Evolutionary conservation across 768 basidiomycete genomes (phyloP).

Genomic region (Trametopsis cervina): DNA sequence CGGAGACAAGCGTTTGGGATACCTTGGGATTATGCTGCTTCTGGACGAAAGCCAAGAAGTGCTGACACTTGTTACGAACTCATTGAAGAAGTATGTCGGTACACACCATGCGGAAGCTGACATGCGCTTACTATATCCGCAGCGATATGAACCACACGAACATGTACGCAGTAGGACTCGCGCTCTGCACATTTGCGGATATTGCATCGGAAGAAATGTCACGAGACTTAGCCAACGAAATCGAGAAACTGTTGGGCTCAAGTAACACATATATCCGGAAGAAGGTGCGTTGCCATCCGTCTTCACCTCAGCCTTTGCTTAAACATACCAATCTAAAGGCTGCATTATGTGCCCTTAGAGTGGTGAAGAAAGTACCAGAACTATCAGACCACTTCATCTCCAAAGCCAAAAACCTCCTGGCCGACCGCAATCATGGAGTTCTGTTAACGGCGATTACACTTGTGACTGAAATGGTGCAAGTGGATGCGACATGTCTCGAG

Average conservation of each 20-base stretch:
- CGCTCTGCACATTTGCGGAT: conserved; percentile 96
- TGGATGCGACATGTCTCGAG: conserved; percentile 62
- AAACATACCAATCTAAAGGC: conserved; percentile 45
- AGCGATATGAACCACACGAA: conserved; percentile 99
- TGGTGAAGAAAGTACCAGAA: conserved; percentile 95
- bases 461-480: conserved; percentile 89
- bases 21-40: conserved; percentile 95
- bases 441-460: conserved; percentile 91
- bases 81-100: conserved; percentile 82
- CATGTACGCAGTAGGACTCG: conserved; percentile 97
- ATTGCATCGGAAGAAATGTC: conserved; percentile 99
- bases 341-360: conserved; percentile 87
- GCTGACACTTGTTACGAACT: conserved; percentile 94
- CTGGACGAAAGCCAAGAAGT: conserved; percentile 98
- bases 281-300: conserved; percentile 52
- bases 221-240: conserved; percentile 93
- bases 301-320: not conserved
- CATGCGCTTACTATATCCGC: conserved; percentile 4
- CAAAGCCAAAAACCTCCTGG: conserved; percentile 85
- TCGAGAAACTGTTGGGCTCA: conserved; percentile 94
- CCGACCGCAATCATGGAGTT: conserved; percentile 96
- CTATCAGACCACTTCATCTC: conserved; percentile 85
- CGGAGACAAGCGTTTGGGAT: conserved; percentile 92
- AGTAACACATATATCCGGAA: conserved; percentile 99
- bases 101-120: not conserved